Base-by-base conservation (phyloP, 306 rosid genomes). In the Vigna mungo region DNA sequence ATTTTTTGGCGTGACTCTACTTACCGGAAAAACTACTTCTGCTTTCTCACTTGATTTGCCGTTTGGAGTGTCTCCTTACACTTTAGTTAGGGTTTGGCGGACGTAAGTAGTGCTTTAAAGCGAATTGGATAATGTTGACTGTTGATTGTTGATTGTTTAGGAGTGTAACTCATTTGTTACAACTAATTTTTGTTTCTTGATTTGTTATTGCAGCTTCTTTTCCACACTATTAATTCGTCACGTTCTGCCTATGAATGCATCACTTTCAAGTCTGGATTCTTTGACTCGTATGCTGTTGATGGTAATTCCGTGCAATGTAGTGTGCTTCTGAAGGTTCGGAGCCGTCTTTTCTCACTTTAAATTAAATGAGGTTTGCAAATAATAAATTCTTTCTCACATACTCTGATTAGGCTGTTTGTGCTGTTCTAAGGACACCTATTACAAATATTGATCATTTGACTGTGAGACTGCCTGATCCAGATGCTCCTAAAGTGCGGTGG, bases 351-450 rank as follows among this genome's bases (percentile, higher is more conserved):
- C 12, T 3, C 36, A 2, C 8, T 39, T 58, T 10, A 27, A n/a
- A n/a, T 71, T 55, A 13, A 43, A 16, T 20, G 14, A 75, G 70
- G 16, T 58, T 79, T 53, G 55, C 37, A 25, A 32, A 6, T 46
- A 66, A 65, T 49, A 37, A 51, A 23, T 59, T 49, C 55, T 66
- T 43, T 32, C 88, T 83, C 51, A 68, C 78, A 6, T 82, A 1
- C 80, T 78, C 46, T 86, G 83, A 63, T 78, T 85, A 95, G 97
- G 97, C 90, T 69, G 81, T 95, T 72, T 92, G 96, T 84, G 79
- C 97, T 73, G 97, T 92, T 77, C 89, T 95, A 4, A 87, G 94
- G 87, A 95, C 97, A 49, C 93, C 99, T 52, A 73, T 95, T 66
- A 66, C 90, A 12, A 89, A 88, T 72, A 83, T 92, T 14, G 98